These are phyloP conservation scores for Boletus hoseneyae DNA, from an alignment of 1,284 basidiomycete genomes.

Conservation along the genomic window DNA sequence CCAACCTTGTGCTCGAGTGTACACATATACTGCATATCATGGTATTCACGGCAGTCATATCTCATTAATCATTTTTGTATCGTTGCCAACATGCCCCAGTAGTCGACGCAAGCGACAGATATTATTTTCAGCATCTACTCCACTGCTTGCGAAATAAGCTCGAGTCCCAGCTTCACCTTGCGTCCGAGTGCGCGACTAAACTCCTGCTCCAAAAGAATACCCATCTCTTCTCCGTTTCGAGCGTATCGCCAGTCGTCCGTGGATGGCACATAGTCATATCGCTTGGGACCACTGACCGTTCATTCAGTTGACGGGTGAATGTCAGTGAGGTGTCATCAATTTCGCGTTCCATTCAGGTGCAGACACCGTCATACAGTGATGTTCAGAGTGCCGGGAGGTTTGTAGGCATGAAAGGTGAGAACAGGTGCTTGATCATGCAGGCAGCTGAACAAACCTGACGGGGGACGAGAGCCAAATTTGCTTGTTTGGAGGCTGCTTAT, in stretches of 20 bases:
- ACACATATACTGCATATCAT: conserved; percentile 3
- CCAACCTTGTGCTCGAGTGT: neutral
- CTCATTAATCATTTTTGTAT: neutral
- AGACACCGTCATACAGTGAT: neutral
- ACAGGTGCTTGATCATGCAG: neutral
- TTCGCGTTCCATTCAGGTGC: conserved; percentile 3
- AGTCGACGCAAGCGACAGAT: neutral
- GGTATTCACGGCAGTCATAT: conserved; percentile 5
- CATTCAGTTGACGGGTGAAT: conserved; percentile 1
- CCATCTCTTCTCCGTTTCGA: conserved; percentile 63
- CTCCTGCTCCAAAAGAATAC: conserved; percentile 67
- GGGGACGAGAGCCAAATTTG: conserved; percentile 99
- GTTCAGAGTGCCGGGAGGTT: conserved; percentile 3
- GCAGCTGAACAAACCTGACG: conserved; percentile 49
- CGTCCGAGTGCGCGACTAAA: conserved; percentile 42
- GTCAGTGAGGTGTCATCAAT: conserved; percentile 1
- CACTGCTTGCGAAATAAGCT: conserved; percentile 23
- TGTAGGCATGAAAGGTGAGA: conserved; percentile 7
- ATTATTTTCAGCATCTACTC: conserved; percentile 10
- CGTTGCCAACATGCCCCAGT: neutral
- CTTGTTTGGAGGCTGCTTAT: conserved; percentile 99
- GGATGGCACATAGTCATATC: conserved; percentile 72
- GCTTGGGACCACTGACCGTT: conserved; percentile 75
- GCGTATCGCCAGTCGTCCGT: conserved; percentile 74
- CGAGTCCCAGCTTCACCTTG: conserved; percentile 34